Evolutionary conservation across 805 yeast species (phyloP), one percentile per base, ranked within the genome.

Genomic region (Zygotorulaspora chibaensis): DNA sequence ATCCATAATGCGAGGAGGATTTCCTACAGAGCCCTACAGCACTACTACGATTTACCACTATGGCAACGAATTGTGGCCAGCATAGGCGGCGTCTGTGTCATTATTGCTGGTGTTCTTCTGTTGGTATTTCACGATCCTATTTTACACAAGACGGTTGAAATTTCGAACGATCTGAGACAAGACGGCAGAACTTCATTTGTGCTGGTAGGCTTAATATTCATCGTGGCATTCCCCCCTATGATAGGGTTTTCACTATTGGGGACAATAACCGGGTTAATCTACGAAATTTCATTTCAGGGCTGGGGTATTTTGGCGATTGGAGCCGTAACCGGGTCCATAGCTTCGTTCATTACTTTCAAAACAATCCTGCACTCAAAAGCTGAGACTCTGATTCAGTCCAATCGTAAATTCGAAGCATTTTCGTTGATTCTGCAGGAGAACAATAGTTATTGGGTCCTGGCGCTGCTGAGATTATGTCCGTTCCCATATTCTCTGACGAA

Each of bases 401-500:
- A 84, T 60, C 77, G 77, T 45, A 80, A 77, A 49, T 79, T 93
- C 52, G 76, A 81, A 52, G 87, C 95, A 0, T 76, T 93, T 51
- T 75, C 87, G 0, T 80, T 82, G 44, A 84, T 87, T 3, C 64
- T 91, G 48, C 80, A 76, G 54, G 95, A 87, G 47, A 77, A 79
- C 45, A 83, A 84, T 53, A 77, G 81, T 47, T 75, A 89, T 46
- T 62, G 81, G 52, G 66, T 93, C 18, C 65, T 91, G 43, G 77
- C 84, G 42, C 70, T 91, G 59, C 75, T 91, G 25, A 72, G 97
- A 45, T 65, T 91, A 46, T 88, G 96, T 55, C 99, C 99, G 0
- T 75, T 91, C 57, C 98, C 98, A 0, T 93, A 89, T 62, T 88
- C 96, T 2, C 69, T 91, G 27, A 83, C 93, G 0, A 91, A 91